Base-by-base conservation (phyloP, 108 stramenopile species). In the Cyclotella kingstonii region DNA sequence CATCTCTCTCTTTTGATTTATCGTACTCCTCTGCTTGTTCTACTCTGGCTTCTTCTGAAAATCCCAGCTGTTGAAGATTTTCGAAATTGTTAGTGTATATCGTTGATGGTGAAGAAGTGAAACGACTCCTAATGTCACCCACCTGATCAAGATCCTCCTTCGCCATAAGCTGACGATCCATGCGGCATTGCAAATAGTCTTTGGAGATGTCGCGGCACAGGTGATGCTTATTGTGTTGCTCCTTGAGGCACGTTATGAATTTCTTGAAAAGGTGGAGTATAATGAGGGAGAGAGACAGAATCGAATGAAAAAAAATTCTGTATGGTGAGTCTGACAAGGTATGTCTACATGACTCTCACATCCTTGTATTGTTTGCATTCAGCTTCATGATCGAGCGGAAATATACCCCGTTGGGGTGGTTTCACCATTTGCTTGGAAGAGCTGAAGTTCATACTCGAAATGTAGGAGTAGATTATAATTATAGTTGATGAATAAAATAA, bases 391-490 rank as follows among this genome's bases (percentile, higher is more conserved):
- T 95, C 94, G 15, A 95, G 69, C n/a, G 91, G 91, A 72, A 91
- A 93, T 8, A 91, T 90, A 0, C 94, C 94, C 15, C 90, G 77
- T 82, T 91, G 88, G 9, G 94, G 94, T 18, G 94, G 94, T 26
- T 81, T 79, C 6, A 88, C 72, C 35, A 70, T 80, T 76, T 90
- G 88, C 53, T 91, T 91, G 15, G 75, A 58, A 19, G 81, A 66
- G 48, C 86, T 87, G 61, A 94, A 91, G 60, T 82, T 89, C 82
- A 86, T 87, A 25, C 62, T 64, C 26, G 76, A 54, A 56, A 66
- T 64, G 28, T n/a, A n/a, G n/a, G n/a, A n/a, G n/a, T n/a, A n/a
- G n/a, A n/a, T n/a, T n/a, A n/a, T n/a, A n/a, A n/a, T n/a, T n/a
- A n/a, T n/a, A n/a, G n/a, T n/a, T n/a, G n/a, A n/a, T n/a, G n/a